Evolutionary conservation across 768 basidiomycete genomes (phyloP).

Genomic region (Collybiopsis luxurians): DNA sequence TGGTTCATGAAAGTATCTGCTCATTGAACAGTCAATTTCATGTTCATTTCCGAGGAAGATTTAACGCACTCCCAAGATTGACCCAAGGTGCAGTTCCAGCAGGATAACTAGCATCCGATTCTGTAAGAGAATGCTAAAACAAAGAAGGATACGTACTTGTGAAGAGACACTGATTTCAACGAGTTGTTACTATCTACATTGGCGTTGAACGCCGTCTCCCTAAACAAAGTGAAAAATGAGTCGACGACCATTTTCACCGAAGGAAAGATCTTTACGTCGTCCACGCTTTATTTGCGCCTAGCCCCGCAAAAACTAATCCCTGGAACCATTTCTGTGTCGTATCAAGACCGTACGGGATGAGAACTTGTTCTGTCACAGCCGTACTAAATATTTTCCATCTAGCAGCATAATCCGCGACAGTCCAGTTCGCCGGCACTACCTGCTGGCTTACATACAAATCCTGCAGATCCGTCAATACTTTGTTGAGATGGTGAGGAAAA

Average conservation of each 20-base stretch:
- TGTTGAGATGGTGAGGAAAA: not conserved
- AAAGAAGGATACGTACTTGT: not conserved
- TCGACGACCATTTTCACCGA: not conserved
- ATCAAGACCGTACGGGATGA: not conserved
- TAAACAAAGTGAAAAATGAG: not conserved
- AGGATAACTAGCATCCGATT: slow-evolving; percentile 1
- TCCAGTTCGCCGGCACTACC: slow-evolving; percentile 1
- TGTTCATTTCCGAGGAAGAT: not conserved
- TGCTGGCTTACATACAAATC: slow-evolving; percentile 1
- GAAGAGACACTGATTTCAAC: not conserved
- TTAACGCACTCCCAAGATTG: not conserved
- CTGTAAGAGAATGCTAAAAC: not conserved
- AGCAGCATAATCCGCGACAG: not conserved
- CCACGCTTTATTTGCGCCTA: slow-evolving; percentile 1
- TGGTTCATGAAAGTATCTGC: slow-evolving; percentile 6
- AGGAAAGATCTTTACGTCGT: not conserved
- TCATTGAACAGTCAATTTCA: not conserved
- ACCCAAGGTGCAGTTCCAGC: slow-evolving; percentile 2
- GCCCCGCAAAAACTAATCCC: slow-evolving; percentile 1
- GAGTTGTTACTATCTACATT: not conserved
- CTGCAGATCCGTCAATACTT: not conserved
- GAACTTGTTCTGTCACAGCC: not conserved
- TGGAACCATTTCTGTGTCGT: slow-evolving; percentile 2
- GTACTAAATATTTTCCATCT: slow-evolving; percentile 1
- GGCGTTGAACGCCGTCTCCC: slow-evolving; percentile 1